Evolutionary conservation across 768 basidiomycete genomes (phyloP), one percentile per base, ranked within the genome.

Genomic region (Collybia nuda): DNA sequence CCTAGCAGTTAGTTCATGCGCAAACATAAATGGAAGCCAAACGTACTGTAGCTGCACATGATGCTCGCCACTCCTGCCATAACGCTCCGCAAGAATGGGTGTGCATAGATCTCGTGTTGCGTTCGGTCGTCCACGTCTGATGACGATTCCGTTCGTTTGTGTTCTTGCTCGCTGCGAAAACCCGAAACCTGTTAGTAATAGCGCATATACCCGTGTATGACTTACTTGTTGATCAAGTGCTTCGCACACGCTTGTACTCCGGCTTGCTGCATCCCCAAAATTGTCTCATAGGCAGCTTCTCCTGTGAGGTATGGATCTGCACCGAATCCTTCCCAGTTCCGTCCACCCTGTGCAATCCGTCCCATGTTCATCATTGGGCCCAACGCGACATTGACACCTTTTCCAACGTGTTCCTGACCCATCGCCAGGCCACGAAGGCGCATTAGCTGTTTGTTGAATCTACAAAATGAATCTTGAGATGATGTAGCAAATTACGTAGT

Each of bases 291-390:
- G 3, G 85, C 80, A 1, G 76, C 73, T 61, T 90, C 91, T 11
- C 94, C 92, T n/a, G 80, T 60, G 14, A 96, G 72, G 70, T 83
- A 96, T 0, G 94, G 94, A 64, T 97, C 94, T 8, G 80, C 91
- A 24, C 93, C 93, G 51, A 93, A 94, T n/a, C 91, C 92, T 74
- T 96, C 94, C 90, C 92, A 96, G 67, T 94, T 93, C 23, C 94
- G 76, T 15, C 94, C 94, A 6, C 88, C 91, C 55, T 81, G 75
- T 2, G 88, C 84, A 17, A 86, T 68, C 15, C 90, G 81, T 1
- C 86, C 89, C 73, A 95, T 80, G 63, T 94, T 93, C 84, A 91
- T 93, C 86, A 90, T 90, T 0, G 91, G 79, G 1, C 80, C 81
- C 6, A 95, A 77, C 8, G 84, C 86, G 43, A 95, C 71, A 58